Percentiles rank a stretch among this genome's conserved stretches.
Evolutionary conservation across 495 filamentous ascomycete genomes (phyloP).

Genomic region (Cladorrhinum samala): DNA sequence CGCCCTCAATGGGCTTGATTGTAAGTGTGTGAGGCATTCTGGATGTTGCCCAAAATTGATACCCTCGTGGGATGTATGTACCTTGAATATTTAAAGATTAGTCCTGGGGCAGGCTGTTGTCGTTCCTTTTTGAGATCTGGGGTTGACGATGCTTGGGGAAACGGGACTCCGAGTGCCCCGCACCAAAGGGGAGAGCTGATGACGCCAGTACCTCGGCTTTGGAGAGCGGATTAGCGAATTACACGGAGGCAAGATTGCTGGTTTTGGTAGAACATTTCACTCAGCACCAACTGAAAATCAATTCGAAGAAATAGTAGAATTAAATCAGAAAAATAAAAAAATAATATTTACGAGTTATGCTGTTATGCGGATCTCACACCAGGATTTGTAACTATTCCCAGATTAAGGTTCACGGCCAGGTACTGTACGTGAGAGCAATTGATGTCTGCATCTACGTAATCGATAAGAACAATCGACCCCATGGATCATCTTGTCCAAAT

Average conservation of each 20-base stretch:
- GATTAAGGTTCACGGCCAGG: neutral
- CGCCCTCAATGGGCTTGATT: constrained; percentile 48
- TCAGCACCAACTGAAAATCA: neutral
- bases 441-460: too few species aligned
- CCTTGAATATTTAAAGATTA: too few species aligned
- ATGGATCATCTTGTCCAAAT: neutral
- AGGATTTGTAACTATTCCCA: neutral
- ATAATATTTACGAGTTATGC: too few species aligned
- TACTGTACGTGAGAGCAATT: too few species aligned
- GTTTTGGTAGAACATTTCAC: neutral
- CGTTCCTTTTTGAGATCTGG: too few species aligned
- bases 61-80: neutral
- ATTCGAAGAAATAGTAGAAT: neutral
- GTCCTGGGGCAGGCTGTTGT: too few species aligned
- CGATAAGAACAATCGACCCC: neutral
- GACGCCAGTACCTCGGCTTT: constrained; percentile 21
- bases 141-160: neutral
- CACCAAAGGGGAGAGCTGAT: constrained; percentile 10
- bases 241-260: neutral
- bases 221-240: neutral
- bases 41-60: too few species aligned
- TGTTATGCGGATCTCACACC: too few species aligned
- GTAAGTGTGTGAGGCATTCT: constrained; percentile 44
- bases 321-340: neutral
- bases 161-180: constrained; percentile 6